Percentiles rank a stretch among this genome's conserved stretches.
phyloP scores from a whole-genome alignment of 208 protist species.

The Leishmania amazonensis region DNA sequence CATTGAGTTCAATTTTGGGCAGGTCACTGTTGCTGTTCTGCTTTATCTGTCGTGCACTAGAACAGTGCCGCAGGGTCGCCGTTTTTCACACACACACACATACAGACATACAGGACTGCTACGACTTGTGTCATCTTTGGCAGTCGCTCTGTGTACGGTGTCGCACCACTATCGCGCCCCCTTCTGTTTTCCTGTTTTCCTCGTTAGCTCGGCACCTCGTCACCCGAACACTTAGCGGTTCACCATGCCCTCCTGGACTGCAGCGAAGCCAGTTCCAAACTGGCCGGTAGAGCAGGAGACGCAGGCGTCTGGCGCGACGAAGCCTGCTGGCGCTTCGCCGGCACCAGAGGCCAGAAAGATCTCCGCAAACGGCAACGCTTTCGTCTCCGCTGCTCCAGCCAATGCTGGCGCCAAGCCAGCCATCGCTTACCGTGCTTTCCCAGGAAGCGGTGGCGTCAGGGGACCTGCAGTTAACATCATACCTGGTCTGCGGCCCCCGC shows the following conservation, averaged over 20 bases:
- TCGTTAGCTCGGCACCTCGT: background rate
- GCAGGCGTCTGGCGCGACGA: background rate
- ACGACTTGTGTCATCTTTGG: background rate
- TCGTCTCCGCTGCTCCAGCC: background rate
- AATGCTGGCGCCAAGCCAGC: background rate
- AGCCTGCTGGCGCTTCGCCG: background rate
- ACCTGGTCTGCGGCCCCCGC: background rate
- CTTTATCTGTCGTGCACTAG: background rate
- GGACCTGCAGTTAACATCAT: background rate
- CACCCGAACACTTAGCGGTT: background rate
- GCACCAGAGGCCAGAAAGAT: background rate
- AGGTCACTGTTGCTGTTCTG: background rate
- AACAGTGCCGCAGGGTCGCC: background rate
- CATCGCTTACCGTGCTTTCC: background rate
- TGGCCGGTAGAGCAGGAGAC: background rate
- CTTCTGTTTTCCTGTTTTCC: background rate
- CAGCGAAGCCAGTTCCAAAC: slow-evolving; percentile 1
- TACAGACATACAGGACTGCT: background rate
- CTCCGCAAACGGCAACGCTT: background rate
- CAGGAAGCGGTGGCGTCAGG: background rate
- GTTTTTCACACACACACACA: background rate
- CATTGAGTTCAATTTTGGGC: background rate
- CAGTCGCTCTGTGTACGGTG: background rate
- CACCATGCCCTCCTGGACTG: background rate
- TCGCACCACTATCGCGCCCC: background rate